Conservation (phyloP, 768 basidiomycete genomes). For the Tulasnella sp. region DNA sequence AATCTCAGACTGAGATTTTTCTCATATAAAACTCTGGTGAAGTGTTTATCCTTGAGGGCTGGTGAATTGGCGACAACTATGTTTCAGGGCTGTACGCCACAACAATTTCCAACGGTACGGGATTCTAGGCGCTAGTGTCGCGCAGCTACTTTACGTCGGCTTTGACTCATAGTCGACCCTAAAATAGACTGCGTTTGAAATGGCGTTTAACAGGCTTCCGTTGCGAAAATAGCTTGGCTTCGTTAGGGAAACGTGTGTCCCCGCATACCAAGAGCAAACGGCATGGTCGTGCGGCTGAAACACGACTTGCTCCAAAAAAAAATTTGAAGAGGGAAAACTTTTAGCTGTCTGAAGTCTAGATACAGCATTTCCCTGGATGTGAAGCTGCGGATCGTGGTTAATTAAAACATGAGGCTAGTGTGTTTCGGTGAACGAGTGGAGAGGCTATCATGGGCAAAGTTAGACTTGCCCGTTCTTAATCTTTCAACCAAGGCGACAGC, state of each 20-base stretch:
- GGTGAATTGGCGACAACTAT: background rate
- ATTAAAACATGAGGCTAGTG: too few species aligned
- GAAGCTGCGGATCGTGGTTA: background rate
- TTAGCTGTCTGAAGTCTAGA: background rate
- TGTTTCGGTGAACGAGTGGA: too few species aligned
- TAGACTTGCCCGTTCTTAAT: too few species aligned
- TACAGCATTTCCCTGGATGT: background rate
- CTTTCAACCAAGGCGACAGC: background rate
- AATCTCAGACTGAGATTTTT: background rate
- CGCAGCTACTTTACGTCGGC: background rate
- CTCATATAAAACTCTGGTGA: background rate
- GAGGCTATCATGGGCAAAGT: too few species aligned
- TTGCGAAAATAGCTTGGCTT: background rate
- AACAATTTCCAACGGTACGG: background rate
- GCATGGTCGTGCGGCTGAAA: background rate
- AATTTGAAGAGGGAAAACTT: background rate
- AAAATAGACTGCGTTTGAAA: background rate
- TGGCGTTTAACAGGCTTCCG: background rate
- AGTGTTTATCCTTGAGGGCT: background rate
- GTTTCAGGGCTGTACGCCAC: background rate
- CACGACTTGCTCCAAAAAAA: background rate
- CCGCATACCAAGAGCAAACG: background rate
- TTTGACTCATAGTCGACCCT: background rate
- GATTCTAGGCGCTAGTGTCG: background rate
- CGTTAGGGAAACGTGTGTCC: background rate